Percentiles rank a stretch among this genome's conserved stretches.
phyloP scores from a whole-genome alignment of 169 alveolate species.

The Pseudocohnilembus persalinus region DNA sequence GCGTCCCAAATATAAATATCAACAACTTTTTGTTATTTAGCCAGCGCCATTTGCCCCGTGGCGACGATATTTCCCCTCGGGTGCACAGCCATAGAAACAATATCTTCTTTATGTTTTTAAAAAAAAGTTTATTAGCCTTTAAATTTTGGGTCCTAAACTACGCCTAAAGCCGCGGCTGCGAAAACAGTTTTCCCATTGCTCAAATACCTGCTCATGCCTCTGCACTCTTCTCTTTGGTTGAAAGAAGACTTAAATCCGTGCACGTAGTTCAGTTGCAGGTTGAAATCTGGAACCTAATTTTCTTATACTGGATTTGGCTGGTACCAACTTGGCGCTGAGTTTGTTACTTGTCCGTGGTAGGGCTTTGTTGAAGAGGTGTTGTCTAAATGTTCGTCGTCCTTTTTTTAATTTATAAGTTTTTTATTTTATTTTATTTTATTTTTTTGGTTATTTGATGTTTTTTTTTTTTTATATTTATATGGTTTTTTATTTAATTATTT shows the following conservation, averaged over 20 bases:
- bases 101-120: constrained; percentile 75
- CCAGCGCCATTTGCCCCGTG: constrained; percentile 73
- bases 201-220: background rate
- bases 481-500: no score
- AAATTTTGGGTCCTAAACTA: constrained; percentile 70
- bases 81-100: constrained; percentile 79
- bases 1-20: constrained; percentile 82
- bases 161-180: constrained; percentile 67
- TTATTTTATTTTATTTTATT: no score
- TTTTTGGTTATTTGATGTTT: no score
- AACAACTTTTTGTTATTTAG: constrained; percentile 61
- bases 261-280: constrained; percentile 34
- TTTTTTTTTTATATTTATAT: no score
- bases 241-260: constrained; percentile 56
- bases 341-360: background rate
- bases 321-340: constrained; percentile 59
- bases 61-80: constrained; percentile 83
- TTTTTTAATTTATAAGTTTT: no score
- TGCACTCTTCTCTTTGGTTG: background rate
- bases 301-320: constrained; percentile 69
- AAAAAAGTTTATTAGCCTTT: constrained; percentile 48
- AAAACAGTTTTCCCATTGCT: background rate
- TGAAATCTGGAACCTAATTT: constrained; percentile 51
- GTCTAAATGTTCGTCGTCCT: no score
- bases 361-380: background rate